These are phyloP conservation scores for Phyllostachys edulis DNA, from an alignment of 176 grass and related monocot species.

Conservation along the genomic window DNA sequence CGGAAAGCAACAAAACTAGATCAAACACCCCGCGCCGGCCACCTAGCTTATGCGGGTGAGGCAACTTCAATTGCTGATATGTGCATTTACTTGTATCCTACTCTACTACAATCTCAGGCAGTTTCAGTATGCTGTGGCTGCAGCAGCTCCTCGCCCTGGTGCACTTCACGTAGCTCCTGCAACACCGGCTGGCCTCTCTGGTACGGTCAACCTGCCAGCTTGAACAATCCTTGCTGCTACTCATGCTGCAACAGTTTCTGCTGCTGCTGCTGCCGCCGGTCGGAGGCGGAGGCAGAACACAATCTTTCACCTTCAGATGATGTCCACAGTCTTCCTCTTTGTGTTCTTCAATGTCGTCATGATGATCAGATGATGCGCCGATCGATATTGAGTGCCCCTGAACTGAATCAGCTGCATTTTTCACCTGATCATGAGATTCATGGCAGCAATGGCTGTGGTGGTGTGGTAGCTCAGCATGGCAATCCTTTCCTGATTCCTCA, in stretches of 20 bases:
- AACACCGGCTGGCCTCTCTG: slow-evolving; percentile 44
- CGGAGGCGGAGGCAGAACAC: neutral
- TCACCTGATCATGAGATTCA: slow-evolving; percentile 30
- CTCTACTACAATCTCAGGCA: slow-evolving; percentile 78
- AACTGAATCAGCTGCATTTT: slow-evolving; percentile 12
- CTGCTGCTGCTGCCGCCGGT: neutral
- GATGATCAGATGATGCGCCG: neutral
- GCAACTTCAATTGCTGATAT: neutral
- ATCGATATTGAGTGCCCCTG: slow-evolving; percentile 42
- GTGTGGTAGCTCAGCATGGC: slow-evolving; percentile 19
- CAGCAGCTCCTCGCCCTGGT: slow-evolving; percentile 53
- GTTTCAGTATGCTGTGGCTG: slow-evolving; percentile 50
- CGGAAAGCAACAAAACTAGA: neutral
- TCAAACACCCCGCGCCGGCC: neutral
- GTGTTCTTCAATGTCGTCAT: slow-evolving; percentile 20
- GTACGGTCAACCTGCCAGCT: slow-evolving; percentile 28
- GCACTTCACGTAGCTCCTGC: slow-evolving; percentile 59
- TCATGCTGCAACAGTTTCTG: slow-evolving; percentile 28
- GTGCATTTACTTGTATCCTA: slow-evolving; percentile 29
- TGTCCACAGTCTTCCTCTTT: slow-evolving; percentile 1
- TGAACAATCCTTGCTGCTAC: slow-evolving; percentile 25
- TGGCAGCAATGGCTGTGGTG: slow-evolving; percentile 46
- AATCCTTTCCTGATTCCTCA: slow-evolving; percentile 28
- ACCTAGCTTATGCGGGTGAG: slow-evolving; percentile 4
- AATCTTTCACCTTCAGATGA: slow-evolving; percentile 15